Evolutionary conservation across 495 filamentous ascomycete species (phyloP).

Genomic region (Penicillium steckii): DNA sequence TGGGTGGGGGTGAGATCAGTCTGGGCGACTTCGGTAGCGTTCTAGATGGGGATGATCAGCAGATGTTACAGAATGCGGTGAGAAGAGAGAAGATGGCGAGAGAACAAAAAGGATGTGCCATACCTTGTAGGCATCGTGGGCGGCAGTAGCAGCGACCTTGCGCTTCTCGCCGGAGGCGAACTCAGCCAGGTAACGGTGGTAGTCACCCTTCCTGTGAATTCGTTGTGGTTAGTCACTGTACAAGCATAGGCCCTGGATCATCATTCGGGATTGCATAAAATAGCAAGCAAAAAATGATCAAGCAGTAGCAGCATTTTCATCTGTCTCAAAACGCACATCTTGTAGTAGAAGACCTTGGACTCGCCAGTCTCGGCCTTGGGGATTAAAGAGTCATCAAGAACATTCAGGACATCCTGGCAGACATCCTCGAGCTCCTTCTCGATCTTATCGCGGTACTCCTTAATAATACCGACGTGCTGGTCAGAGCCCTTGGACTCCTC

Average conservation of each 20-base stretch:
- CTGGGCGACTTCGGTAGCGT: constrained; percentile 96
- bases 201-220: constrained; percentile 91
- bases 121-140: constrained; percentile 99
- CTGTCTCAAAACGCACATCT: constrained; percentile 71
- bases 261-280: not conserved
- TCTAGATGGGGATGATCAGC: constrained; percentile 51
- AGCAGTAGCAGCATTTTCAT: not conserved
- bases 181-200: constrained; percentile 99
- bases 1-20: constrained; percentile 97
- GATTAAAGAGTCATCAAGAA: constrained; percentile 92
- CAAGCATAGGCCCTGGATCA: too few species aligned
- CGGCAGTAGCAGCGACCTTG: constrained; percentile 92
- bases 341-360: constrained; percentile 99
- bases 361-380: constrained; percentile 97
- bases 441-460: constrained; percentile 98
- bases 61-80: not conserved
- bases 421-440: constrained; percentile 97
- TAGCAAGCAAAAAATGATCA: not conserved
- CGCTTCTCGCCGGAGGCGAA: constrained; percentile 99
- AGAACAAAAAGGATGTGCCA: constrained; percentile 5
- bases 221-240: constrained; percentile 10
- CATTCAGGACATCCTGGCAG: constrained; percentile 97
- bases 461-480: constrained; percentile 94
- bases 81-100: constrained; percentile 7
- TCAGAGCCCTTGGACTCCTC: constrained; percentile 99